phyloP scores from a whole-genome alignment of 179 eudicot species.

The Camellia oleifera region DNA sequence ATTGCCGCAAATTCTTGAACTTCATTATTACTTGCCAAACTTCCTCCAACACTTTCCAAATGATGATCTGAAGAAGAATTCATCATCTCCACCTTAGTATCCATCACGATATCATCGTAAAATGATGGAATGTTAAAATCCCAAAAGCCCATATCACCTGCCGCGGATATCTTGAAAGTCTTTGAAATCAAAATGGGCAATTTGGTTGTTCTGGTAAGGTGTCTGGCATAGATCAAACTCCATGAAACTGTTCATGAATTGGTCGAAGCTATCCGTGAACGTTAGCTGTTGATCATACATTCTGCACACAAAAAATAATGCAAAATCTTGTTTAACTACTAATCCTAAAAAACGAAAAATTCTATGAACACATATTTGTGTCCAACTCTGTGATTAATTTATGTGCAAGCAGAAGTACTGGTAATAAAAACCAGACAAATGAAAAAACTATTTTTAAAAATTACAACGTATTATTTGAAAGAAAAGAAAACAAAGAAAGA shows the following conservation, averaged over 20 bases:
- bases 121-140: constrained; percentile 9
- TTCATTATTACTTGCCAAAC: no score
- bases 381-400: no score
- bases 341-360: no score
- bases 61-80: no score
- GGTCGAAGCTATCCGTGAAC: not conserved
- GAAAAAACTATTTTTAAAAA: not conserved
- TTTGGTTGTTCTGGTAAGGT: not conserved
- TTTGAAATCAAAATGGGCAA: constrained; percentile 12
- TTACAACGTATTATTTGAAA: not conserved
- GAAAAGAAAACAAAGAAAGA: no score
- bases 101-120: not conserved
- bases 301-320: constrained; percentile 11
- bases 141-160: constrained; percentile 21
- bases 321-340: no score
- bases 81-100: not conserved
- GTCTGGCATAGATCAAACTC: constrained; percentile 7
- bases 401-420: no score
- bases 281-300: not conserved
- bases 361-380: no score
- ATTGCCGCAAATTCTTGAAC: not conserved
- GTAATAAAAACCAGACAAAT: not conserved
- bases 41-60: no score
- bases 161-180: constrained; percentile 21
- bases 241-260: constrained; percentile 12